Evolutionary conservation across 208 protist genomes (phyloP), one percentile per base, ranked within the genome.

Genomic region (Trypanosoma melophagium): DNA sequence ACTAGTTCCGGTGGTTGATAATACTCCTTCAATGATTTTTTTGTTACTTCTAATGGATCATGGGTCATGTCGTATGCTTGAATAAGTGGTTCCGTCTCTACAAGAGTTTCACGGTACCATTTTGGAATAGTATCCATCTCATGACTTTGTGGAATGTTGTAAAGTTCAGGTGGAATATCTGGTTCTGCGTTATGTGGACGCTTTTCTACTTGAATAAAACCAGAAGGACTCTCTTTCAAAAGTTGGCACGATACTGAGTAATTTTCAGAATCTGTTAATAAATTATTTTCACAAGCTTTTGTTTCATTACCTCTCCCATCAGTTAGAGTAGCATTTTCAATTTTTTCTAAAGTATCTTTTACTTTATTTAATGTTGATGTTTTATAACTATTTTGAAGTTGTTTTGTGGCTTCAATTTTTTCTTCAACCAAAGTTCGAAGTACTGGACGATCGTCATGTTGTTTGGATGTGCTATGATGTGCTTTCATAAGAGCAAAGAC

Each of bases 1-100:
- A 58, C 65, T 55, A 91, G 60, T 25, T 77, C 59, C 13, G 84
- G 77, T 7, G 84, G 86, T 28, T 66, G 59, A 76, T 93, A 93
- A 75, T 90, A 96, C 71, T 85, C 77, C 49, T 66, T 51, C 19
- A 58, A 40, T 45, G 68, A 42, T 13, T 68, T 35, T 44, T 66
- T 56, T 56, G 67, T 50, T 25, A 45, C 49, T 74, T 96, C 90
- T 22, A 96, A 62, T 16, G 90, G 90, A 70, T 96, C 90, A 74
- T 86, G 74, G 53, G 86, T 80, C 70, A 93, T 80, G 60, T 76
- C 77, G 73, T 96, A 96, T 41, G 71, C 49, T 28, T 80, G 65
- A 72, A 96, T 96, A 41, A 94, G 74, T 12, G 90, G 87, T 53
- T 83, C 81, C 24, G 86, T 93, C 56, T 96, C 86, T 1, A 94